Evolutionary conservation across 1,139 yeast species (phyloP), one percentile per base, ranked within the genome.

Genomic region (Saccharomyces pastorianus): DNA sequence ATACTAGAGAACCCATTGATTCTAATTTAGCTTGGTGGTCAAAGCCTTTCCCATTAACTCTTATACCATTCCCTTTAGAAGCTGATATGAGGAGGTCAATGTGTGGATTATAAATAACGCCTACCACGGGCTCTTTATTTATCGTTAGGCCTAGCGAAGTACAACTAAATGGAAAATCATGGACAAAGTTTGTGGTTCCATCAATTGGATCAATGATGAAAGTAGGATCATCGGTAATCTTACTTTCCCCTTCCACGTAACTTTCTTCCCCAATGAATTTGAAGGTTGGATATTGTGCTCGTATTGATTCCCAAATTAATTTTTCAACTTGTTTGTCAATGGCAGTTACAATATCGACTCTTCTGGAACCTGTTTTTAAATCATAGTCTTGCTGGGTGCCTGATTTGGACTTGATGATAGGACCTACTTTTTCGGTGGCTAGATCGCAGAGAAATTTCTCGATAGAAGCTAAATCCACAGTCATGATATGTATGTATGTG

Each of bases 161-260:
- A 66, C 85, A 81, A 47, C 82, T 77, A 59, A 76, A 78, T 13
- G 85, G 85, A 68, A 79, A 81, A 57, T 73, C 76, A 62, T 81
- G 85, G 50, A 81, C 77, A 66, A 81, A 81, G 64, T 81, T 79
- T 13, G 84, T 81, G 1, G 85, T 81, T 7, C 85, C 85, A 60
- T 80, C 84, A 61, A 80, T 79, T 47, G 84, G 84, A 62, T 81
- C 85, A 25, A 81, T 83, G 51, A 81, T 76, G 62, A 81, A 81
- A 0, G 85, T 81, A 20, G 85, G 85, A 2, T 71, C 78, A 55
- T 77, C 77, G 0, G 79, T 73, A 27, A 82, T 68, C 38, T 64
- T 63, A 1, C 81, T 73, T 17, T 68, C 68, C 7, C 82, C 83
- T 34, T 78, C 75, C 7, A 76, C 73, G 59, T 74, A 81, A 38